Evolutionary conservation across 345 rosid species (phyloP).

Genomic region (Salix koriyanagi): DNA sequence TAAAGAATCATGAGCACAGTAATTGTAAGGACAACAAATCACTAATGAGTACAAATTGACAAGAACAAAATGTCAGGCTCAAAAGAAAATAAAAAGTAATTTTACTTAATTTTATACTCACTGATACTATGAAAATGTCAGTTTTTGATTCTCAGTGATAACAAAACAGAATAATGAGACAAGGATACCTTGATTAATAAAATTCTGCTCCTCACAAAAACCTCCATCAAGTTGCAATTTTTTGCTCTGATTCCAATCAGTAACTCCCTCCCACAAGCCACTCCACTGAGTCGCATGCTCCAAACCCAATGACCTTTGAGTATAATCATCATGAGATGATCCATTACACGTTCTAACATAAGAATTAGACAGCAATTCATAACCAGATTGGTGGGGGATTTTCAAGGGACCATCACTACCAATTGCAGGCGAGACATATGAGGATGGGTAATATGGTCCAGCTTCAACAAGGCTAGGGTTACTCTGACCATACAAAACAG

Average conservation of each 20-base stretch:
- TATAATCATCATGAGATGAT: slow-evolving; percentile 20
- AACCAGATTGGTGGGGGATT: slow-evolving; percentile 15
- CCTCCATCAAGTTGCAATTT: slow-evolving; percentile 19
- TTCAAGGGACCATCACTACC: slow-evolving; percentile 6
- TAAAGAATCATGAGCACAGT: not conserved
- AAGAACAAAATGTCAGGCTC: not conserved
- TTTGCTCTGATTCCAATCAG: slow-evolving; percentile 26
- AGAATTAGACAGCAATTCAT: slow-evolving; percentile 22
- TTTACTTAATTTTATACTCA: not conserved
- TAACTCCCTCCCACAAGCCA: slow-evolving; percentile 31
- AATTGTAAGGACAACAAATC: not conserved
- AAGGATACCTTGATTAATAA: slow-evolving; percentile 37
- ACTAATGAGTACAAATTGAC: not conserved
- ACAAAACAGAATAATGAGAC: not conserved
- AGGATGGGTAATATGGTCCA: slow-evolving; percentile 35
- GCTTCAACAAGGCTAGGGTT: slow-evolving; percentile 26
- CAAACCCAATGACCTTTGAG: slow-evolving; percentile 23
- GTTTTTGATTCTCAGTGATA: not conserved
- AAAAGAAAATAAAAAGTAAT: not conserved
- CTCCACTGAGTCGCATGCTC: slow-evolving; percentile 22
- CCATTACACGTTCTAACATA: slow-evolving; percentile 15
- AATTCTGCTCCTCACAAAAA: slow-evolving; percentile 27
- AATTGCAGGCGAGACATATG: slow-evolving; percentile 25
- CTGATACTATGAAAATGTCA: not conserved
- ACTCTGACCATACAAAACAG: slow-evolving; percentile 23